Conservation (phyloP, 225 moss, liverwort and hornwort species). For the Straminergon stramineum region DNA sequence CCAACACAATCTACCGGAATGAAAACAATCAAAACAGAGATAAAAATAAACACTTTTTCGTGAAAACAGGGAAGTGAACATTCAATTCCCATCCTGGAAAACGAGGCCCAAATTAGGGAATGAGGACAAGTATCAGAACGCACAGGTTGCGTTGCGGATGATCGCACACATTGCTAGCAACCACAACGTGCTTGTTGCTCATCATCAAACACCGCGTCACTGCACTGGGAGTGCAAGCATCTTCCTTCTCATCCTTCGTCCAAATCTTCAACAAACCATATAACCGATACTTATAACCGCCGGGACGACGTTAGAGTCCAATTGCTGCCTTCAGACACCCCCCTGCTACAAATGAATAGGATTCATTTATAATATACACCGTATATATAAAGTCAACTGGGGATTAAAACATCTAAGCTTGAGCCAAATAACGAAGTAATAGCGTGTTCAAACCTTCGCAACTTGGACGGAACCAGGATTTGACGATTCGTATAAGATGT, state of each 20-base stretch:
- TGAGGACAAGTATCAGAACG: slow-evolving; percentile 15
- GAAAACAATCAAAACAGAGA: neutral
- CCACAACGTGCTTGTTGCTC: neutral
- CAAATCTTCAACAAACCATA: slow-evolving; percentile 10
- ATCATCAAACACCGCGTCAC: neutral
- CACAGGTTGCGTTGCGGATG: slow-evolving; percentile 40
- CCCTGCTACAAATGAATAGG: neutral
- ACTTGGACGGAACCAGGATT: neutral
- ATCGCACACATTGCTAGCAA: slow-evolving; percentile 49
- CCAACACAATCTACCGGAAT: neutral
- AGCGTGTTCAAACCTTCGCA: neutral
- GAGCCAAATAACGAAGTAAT: neutral
- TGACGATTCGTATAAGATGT: neutral
- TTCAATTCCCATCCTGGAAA: neutral
- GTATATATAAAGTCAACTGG: neutral
- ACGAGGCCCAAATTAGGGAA: neutral
- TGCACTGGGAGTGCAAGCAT: neutral
- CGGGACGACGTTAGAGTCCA: neutral
- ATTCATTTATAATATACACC: neutral
- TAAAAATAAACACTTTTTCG: neutral
- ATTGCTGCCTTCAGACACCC: neutral
- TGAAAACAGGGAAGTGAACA: neutral
- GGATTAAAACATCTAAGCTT: neutral
- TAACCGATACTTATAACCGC: slow-evolving; percentile 20
- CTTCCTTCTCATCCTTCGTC: neutral